Base-by-base conservation (phyloP, 345 rosid species). In the Psidium friedrichsthalianum region DNA sequence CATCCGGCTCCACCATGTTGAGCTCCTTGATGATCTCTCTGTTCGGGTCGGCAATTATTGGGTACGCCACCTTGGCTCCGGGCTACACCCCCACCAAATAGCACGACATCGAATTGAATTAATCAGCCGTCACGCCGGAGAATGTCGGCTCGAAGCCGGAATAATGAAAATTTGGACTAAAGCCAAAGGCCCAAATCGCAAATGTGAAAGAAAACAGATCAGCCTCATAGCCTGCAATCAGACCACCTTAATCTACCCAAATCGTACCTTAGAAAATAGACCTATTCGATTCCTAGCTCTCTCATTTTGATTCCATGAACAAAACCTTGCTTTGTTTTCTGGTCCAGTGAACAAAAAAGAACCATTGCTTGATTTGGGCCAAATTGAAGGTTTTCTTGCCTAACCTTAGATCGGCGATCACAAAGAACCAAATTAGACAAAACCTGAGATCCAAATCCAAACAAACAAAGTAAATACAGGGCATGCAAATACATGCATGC, bases 1-100 rank as follows among this genome's bases (percentile, higher is more conserved):
- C 95, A 27, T 93, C 92, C 0, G 99, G 93, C 53, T 95, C 99
- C 51, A 96, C 89, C 98, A 95, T 97, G 91, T 97, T 96, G 51
- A 94, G 97, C 80, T 92, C 90, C 84, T 88, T 88, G 56, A 95
- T 90, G 51, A 93, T 83, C 85, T 94, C 91, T 82, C 93, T 87
- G n/a, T 87, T 89, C 42, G 95, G 95, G 82, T 96, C 98, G 2
- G 97, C 94, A 0, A 94, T 90, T 40, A 96, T 94, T 9, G 95
- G 98, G 83, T 94, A 96, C 3, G 86, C 86, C 84, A 93, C 99
- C 89, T 91, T 91, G 91, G 93, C 74, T 49, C 78, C 78, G 5
- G 78, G 78, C 78, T 69, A 36, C 47, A 69, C 24, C 47, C 78
- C 78, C 25, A 69, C 47, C 78, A 69, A 18, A 36, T 4, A 36